These are phyloP conservation scores for Magnusiomyces sp. DNA, from an alignment of 1,139 yeast genomes.

Conservation along the genomic window DNA sequence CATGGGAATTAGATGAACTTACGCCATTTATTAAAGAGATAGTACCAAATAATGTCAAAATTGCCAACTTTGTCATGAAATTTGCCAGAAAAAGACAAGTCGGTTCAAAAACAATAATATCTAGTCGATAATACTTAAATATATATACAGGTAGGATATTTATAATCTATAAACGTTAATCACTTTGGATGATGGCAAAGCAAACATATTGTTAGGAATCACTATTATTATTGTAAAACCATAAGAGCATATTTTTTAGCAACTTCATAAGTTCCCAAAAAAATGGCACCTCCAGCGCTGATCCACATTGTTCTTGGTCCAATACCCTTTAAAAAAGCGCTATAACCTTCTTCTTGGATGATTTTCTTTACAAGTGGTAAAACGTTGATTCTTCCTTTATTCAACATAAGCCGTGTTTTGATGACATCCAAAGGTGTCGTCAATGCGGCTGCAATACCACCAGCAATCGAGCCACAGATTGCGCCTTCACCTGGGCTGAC, in stretches of 20 bases:
- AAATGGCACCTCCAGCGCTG: conserved; percentile 96
- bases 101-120: conserved; percentile 38
- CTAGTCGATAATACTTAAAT: conserved; percentile 1
- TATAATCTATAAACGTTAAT: no score
- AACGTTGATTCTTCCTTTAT: conserved; percentile 43
- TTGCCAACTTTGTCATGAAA: conserved; percentile 66
- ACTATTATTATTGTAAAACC: not conserved
- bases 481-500: conserved; percentile 75
- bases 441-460: conserved; percentile 86
- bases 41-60: conserved; percentile 48
- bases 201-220: not conserved
- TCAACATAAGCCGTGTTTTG: conserved; percentile 85
- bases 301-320: conserved; percentile 98
- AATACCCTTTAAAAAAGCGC: conserved; percentile 69
- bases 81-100: conserved; percentile 58
- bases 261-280: conserved; percentile 85
- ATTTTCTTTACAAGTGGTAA: conserved; percentile 32
- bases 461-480: conserved; percentile 87
- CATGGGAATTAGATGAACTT: conserved; percentile 70
- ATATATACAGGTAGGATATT: not conserved
- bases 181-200: no score
- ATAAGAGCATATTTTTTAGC: conserved; percentile 36
- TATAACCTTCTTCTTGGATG: conserved; percentile 54
- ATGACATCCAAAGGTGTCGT: conserved; percentile 93
- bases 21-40: conserved; percentile 54